Evolutionary conservation across 305 asterid genomes (phyloP).

Genomic region (Fraxinus ornus): DNA sequence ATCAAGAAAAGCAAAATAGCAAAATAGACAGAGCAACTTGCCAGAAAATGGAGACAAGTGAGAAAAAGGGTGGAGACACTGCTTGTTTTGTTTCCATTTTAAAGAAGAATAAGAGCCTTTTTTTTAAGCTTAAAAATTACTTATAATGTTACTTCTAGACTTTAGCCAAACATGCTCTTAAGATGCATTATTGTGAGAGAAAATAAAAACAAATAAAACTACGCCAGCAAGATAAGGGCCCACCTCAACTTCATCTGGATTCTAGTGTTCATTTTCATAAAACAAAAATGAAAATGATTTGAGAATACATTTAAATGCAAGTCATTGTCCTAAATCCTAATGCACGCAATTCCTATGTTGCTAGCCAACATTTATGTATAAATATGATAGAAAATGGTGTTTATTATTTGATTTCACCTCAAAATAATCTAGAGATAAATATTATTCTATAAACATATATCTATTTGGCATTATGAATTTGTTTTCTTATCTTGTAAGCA

Average conservation of each 20-base stretch:
- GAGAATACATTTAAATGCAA: background rate
- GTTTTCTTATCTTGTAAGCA: background rate
- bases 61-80: background rate
- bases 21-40: background rate
- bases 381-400: background rate
- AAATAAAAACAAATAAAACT: constrained; percentile 19
- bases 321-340: constrained; percentile 23
- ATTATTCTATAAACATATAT: background rate
- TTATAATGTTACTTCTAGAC: background rate
- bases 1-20: background rate
- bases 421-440: background rate
- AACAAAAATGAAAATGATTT: background rate
- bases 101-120: constrained; percentile 9
- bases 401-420: background rate
- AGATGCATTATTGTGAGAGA: constrained; percentile 18
- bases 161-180: background rate
- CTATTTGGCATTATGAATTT: background rate
- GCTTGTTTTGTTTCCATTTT: constrained; percentile 23
- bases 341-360: constrained; percentile 35
- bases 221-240: constrained; percentile 40
- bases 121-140: background rate
- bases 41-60: background rate
- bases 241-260: constrained; percentile 34
- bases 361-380: background rate
- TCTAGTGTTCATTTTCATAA: constrained; percentile 25